A percentile compares a stretch with the other conserved stretches of the same genome.
phyloP scores from a whole-genome alignment of 768 basidiomycete species.

The Phylloporus sp. region DNA sequence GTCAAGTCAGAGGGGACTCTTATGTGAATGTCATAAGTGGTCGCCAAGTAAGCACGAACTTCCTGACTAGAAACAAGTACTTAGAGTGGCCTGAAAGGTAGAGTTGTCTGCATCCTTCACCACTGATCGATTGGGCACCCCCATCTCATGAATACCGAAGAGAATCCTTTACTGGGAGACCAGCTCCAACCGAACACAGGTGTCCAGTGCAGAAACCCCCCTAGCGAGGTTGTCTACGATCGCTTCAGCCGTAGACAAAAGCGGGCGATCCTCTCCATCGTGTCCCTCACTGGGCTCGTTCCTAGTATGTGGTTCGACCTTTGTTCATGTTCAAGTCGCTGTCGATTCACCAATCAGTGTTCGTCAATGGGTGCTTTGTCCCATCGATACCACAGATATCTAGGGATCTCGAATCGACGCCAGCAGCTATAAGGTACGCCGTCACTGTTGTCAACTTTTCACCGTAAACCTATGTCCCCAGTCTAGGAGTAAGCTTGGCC shows the following conservation, averaged over 20 bases:
- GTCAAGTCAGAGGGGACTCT: no score
- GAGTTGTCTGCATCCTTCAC: no score
- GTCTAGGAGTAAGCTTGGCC: constrained; percentile 49
- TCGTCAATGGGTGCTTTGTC: constrained; percentile 64
- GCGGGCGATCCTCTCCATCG: constrained; percentile 48
- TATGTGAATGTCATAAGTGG: no score
- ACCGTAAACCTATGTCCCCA: constrained; percentile 8
- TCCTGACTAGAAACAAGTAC: no score
- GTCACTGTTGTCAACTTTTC: not conserved
- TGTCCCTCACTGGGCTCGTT: constrained; percentile 58
- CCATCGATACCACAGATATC: constrained; percentile 74
- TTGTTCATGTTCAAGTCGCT: not conserved
- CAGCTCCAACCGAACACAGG: not conserved
- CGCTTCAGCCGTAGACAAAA: constrained; percentile 53
- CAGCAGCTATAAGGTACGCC: constrained; percentile 50
- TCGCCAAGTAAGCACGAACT: no score
- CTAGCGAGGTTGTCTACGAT: constrained; percentile 42
- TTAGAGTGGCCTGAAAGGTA: no score
- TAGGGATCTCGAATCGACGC: constrained; percentile 53
- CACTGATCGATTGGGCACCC: no score
- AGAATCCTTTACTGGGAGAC: constrained; percentile 22
- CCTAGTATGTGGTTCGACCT: constrained; percentile 41
- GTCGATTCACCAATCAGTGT: constrained; percentile 42
- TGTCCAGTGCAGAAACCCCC: not conserved
- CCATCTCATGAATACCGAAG: constrained; percentile 24